phyloP scores from a whole-genome alignment of 345 rosid species.

The Garcia nutans region DNA sequence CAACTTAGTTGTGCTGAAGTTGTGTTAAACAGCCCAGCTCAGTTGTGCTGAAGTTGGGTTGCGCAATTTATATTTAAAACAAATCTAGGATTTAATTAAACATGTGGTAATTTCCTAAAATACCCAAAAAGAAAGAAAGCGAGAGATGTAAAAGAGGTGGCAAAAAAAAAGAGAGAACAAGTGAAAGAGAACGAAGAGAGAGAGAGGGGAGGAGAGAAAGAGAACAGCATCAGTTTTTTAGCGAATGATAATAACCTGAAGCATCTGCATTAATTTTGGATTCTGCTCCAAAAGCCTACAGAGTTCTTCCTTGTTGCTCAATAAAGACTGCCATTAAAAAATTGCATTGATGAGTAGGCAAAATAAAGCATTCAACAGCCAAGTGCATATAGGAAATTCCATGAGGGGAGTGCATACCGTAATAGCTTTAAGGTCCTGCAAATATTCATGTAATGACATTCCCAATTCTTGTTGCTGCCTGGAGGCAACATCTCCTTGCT shows the following conservation, averaged over 20 bases:
- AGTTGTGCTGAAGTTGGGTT: not conserved
- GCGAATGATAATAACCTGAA: slow-evolving; percentile 55
- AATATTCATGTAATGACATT: slow-evolving; percentile 82
- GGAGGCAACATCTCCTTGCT: slow-evolving; percentile 56
- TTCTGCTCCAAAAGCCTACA: slow-evolving; percentile 97
- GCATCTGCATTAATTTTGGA: slow-evolving; percentile 97
- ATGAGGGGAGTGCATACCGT: slow-evolving; percentile 45
- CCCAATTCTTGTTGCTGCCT: slow-evolving; percentile 75
- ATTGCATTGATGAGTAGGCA: slow-evolving; percentile 18
- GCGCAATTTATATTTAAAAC: not conserved
- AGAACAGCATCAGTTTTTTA: not conserved
- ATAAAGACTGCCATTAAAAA: slow-evolving; percentile 59
- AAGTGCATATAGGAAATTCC: slow-evolving; percentile 1
- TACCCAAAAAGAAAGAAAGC: no score
- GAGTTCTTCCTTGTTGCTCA: slow-evolving; percentile 88
- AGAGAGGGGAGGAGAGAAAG: no score
- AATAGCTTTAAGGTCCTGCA: slow-evolving; percentile 92
- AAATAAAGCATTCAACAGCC: not conserved
- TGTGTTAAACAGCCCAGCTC: not conserved
- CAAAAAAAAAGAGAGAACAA: no score
- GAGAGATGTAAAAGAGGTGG: no score
- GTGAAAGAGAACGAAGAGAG: no score
- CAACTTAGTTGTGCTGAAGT: not conserved
- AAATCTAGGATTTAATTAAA: no score
- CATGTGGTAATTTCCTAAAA: no score